Evolutionary conservation across 169 alveolate species (phyloP).

Genomic region (Ichthyophthirius multifiliis): DNA sequence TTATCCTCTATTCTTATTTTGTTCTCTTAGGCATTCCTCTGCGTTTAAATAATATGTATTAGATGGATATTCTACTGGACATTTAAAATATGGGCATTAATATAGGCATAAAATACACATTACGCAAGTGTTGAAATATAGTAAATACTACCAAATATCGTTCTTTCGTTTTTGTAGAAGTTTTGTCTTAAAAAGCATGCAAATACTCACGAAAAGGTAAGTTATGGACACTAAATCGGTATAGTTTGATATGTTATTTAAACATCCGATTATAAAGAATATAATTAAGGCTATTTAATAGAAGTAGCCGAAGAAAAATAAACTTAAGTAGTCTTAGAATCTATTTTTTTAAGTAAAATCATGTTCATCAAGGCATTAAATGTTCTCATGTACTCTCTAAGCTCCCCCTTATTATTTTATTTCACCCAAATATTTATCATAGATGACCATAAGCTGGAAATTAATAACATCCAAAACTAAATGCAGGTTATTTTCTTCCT

Average conservation of each 20-base stretch:
- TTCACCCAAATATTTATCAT: not conserved
- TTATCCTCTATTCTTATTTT: conserved; percentile 3
- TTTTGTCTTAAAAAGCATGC: conserved; percentile 23
- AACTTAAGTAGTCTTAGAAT: not conserved
- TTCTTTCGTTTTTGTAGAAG: conserved; percentile 19
- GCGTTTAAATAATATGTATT: conserved; percentile 18
- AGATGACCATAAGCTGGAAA: not conserved
- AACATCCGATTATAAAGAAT: conserved; percentile 26
- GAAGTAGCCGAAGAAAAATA: conserved; percentile 6
- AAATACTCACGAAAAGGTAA: conserved; percentile 20
- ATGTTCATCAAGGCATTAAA: not conserved
- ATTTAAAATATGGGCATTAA: conserved; percentile 23
- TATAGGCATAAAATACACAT: conserved; percentile 29
- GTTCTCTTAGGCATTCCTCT: conserved; percentile 10
- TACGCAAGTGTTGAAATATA: conserved; percentile 21
- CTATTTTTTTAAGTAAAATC: not conserved
- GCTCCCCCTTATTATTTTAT: not conserved
- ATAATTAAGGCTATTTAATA: conserved; percentile 23
- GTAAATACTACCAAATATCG: conserved; percentile 9
- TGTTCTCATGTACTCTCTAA: not conserved
- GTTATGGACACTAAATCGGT: conserved; percentile 24
- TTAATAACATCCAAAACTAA: not conserved
- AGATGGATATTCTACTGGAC: conserved; percentile 29
- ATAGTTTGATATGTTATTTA: conserved; percentile 11
- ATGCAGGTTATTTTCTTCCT: conserved; percentile 12